Base-by-base conservation (phyloP, 306 rosid species). In the Inga leiocalycina region DNA sequence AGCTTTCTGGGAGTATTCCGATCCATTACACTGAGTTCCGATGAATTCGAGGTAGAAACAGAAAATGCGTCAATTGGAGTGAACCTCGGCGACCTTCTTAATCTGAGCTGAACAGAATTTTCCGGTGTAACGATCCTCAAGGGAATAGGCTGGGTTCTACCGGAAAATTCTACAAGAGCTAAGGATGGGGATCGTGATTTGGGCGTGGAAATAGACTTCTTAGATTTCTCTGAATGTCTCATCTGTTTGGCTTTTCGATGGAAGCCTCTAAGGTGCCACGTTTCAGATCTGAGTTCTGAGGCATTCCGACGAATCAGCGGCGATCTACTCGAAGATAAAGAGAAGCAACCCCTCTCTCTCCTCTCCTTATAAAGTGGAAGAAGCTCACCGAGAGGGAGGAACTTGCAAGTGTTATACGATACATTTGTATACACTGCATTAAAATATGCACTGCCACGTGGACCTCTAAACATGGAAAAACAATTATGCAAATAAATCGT, bases 31-130 rank as follows among this genome's bases (percentile, higher is more conserved):
- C 3, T 14, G 16, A 66, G 32, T 6, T 39, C 24, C 2, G 35
- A 45, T 32, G 32, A 34, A 3, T 34, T 75, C 39, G 32, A 69
- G 17, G 32, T 32, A 35, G 71, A 15, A 9, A 16, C 46, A 30
- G 46, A 46, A 6, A 39, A 8, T 30, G 24, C 54, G 69, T 20
- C 37, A 6, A 5, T 19, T 66, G 22, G 61, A 46, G 77, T 4
- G 66, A 83, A 62, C 62, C 85, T 81, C 10, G 85, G 79, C 43
- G 85, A 80, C 80, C 83, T 77, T 72, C 85, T 52, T 27, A 65
- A 22, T 24, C 51, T 27, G n/a, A 46, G 22, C 15, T 22, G 34
- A 5, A 9, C 10, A 35, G 49, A 41, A 44, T 51, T 16, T 54
- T 19, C 12, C 19, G 82, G 52, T 39, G 59, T 10, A 48, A 15